Evolutionary conservation across 768 basidiomycete species (phyloP), one percentile per base, ranked within the genome.

Genomic region (Mycena albidolilacea): DNA sequence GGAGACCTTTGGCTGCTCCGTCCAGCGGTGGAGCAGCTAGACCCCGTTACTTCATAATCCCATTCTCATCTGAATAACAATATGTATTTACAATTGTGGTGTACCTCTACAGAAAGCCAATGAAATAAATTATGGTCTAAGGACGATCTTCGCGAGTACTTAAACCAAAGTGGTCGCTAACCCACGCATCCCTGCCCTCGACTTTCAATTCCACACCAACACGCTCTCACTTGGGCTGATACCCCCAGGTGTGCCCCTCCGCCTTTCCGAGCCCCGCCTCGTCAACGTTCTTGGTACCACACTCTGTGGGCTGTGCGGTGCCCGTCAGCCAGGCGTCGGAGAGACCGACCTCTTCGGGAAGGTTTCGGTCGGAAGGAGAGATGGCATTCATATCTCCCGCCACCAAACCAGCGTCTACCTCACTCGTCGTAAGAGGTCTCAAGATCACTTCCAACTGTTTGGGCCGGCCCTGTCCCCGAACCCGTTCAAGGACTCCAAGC

Each of bases 381-480:
- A 89, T 86, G 70, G 83, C 82, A 67, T 89, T 89, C 88, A 89
- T 89, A 74, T 89, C 88, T 5, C 88, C 88, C 0, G 83, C 82
- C 23, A 88, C 86, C 19, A 89, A 37, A 0, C 88, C 88, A 3
- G 82, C 87, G 37, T 79, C 74, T 2, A 88, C 67, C 0, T 74
- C 79, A 10, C 73, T 72, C 64, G 78, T 80, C 48, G 74, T 78
- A 69, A 89, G 74, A 74, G 80, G 54, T 3, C 78, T 72, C 12
- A 83, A 82, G 60, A 87, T 80, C 9, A 81, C 77, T 15, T 71
- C 70, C 62, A 89, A 66, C 79, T 90, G 89, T 48, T 74, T 79
- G 17, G 84, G 82, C 23, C 84, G 70, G 82, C 81, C 15, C 58
- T 69, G 76, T 83, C 75, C 15, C 87, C 87, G 5, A 65, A 57